phyloP scores from a whole-genome alignment of 2,329 filamentous ascomycete species.

The Cercospora nicotianae region DNA sequence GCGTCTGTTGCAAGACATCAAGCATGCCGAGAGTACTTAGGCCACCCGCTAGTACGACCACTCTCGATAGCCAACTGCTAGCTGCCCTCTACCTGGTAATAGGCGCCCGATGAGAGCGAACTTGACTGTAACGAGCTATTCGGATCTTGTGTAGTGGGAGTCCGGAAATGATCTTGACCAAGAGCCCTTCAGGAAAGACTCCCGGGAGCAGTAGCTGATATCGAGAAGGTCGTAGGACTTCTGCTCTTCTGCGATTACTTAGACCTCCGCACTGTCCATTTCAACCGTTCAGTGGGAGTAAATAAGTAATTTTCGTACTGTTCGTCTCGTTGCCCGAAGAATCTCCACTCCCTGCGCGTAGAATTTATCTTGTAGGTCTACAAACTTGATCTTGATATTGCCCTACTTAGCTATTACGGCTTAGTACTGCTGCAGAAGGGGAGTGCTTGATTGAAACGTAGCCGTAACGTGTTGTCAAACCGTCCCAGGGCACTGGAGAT shows the following conservation, averaged over 20 bases:
- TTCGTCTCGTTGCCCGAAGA: not conserved
- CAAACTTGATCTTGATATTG: not conserved
- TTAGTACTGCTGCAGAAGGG: not conserved
- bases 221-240: not conserved
- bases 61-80: too few species aligned
- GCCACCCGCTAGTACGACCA: too few species aligned
- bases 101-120: too few species aligned
- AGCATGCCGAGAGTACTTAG: too few species aligned
- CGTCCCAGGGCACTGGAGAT: not conserved
- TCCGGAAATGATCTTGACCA: not conserved
- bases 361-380: not conserved
- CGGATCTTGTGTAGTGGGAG: too few species aligned
- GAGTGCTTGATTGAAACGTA: not conserved
- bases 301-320: not conserved
- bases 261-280: not conserved
- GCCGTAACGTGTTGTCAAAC: not conserved
- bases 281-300: not conserved
- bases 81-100: too few species aligned
- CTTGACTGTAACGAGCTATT: too few species aligned
- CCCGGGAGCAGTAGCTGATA: not conserved
- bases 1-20: too few species aligned
- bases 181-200: not conserved
- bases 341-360: not conserved
- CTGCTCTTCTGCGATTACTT: not conserved
- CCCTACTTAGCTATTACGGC: not conserved